phyloP scores from a whole-genome alignment of 495 filamentous ascomycete genomes.

The Trypethelium eluteriae region DNA sequence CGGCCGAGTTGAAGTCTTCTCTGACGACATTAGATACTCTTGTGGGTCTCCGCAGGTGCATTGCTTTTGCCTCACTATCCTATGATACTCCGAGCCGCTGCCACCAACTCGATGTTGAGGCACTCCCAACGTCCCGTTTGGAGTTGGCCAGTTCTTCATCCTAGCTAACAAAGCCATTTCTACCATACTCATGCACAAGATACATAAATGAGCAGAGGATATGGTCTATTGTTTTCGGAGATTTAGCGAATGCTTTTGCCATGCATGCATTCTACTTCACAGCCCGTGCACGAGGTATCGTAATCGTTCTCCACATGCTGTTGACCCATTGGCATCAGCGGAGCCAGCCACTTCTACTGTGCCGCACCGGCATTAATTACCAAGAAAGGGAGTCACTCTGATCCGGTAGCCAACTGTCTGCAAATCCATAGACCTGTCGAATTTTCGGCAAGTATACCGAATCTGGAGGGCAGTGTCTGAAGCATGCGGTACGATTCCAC shows the following conservation, averaged over 20 bases:
- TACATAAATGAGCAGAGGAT: background rate
- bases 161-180: background rate
- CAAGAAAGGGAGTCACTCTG: background rate
- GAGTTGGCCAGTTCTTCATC: background rate
- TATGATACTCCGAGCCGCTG: background rate
- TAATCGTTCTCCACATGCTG: background rate
- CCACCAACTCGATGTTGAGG: background rate
- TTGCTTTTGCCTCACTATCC: background rate
- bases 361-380: background rate
- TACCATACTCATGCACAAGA: background rate
- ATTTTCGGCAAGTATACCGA: constrained; percentile 1
- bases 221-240: background rate
- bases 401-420: background rate
- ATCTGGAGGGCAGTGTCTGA: constrained; percentile 7
- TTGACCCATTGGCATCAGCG: background rate
- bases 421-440: background rate
- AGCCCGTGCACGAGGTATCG: background rate
- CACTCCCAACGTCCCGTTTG: background rate
- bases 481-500: constrained; percentile 7
- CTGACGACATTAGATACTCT: background rate
- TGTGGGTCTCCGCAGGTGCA: background rate
- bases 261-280: background rate
- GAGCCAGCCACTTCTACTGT: background rate
- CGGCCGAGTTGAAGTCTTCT: background rate
- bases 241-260: background rate